Evolutionary conservation across 208 protist species (phyloP), one percentile per base, ranked within the genome.

Genomic region (Borovskyia barvae): DNA sequence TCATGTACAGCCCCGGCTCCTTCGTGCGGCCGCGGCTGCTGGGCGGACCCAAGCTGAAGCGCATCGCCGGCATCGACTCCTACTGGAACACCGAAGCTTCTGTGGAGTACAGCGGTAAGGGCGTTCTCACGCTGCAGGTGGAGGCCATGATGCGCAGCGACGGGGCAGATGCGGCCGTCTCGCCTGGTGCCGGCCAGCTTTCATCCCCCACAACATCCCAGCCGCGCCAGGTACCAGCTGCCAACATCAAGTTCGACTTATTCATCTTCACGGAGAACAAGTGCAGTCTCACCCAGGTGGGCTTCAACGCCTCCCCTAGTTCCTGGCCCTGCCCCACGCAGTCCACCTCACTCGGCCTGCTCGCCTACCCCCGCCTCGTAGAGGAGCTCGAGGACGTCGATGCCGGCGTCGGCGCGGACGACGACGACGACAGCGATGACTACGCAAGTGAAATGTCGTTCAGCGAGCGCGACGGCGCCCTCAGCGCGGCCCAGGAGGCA

Each of bases 41-140:
- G 5, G 75, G 88, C 62, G 14, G 26, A 7, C 25, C 54, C 33
- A 76, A 79, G 25, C 72, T 77, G 33, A 85, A 88, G 66, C 82
- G 80, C 55, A 35, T 88, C 5, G 87, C 63, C 28, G 84, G 82
- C 29, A 90, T 91, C 36, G 82, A 92, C 65, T 79, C 76, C 20
- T 94, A 83, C 72, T 94, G 88, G 88, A 87, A 94, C 70, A 40
- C 72, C 15, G 88, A 94, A 72, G 84, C 82, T 1, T 72, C 75
- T 12, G 78, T 89, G 33, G 82, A 92, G 72, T 82, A 83, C 75
- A 67, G 82, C 45, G 66, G 66, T 47, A 67, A 63, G 20, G 80
- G 77, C 12, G 8, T 43, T n/a, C 24, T 91, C 30, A 85, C 64
- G 12, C 53, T 94, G 29, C 66, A 87, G 50, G 80, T 91, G 20